phyloP scores from a whole-genome alignment of 1,139 yeast genomes.

The Sugiyamaella castrensis region DNA sequence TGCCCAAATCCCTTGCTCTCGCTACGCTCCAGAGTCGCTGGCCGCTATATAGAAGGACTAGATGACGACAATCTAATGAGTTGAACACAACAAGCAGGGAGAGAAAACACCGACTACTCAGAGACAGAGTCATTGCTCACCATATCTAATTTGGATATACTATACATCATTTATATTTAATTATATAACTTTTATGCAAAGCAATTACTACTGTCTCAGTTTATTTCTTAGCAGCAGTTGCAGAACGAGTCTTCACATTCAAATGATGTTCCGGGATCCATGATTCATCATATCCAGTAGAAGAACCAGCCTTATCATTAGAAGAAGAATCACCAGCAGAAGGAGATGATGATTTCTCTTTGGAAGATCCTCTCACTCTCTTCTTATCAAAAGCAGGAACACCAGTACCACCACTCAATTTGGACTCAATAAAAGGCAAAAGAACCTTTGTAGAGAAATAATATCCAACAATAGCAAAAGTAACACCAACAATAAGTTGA shows the following conservation, averaged over 20 bases:
- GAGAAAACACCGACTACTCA: too few species aligned
- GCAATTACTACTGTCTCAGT: background rate
- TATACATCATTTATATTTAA: too few species aligned
- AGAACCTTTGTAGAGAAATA: conserved; percentile 47
- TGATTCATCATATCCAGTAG: conserved; percentile 45
- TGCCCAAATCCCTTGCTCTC: conserved; percentile 5
- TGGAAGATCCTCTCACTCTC: background rate
- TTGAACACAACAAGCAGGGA: too few species aligned
- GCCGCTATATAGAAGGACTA: too few species aligned
- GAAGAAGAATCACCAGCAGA: conserved; percentile 31
- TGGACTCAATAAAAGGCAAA: conserved; percentile 40
- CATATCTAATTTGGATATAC: background rate
- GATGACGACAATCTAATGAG: too few species aligned
- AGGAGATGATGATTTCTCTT: conserved; percentile 17
- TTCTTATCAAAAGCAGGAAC: conserved; percentile 22
- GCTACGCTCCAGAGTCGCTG: background rate
- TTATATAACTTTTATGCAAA: background rate
- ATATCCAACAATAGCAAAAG: conserved; percentile 54
- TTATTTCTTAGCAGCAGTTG: conserved; percentile 33
- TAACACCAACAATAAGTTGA: conserved; percentile 51
- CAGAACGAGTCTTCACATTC: conserved; percentile 43
- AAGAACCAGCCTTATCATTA: conserved; percentile 36
- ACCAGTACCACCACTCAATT: conserved; percentile 25
- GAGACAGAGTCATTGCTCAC: too few species aligned
- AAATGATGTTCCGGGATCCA: conserved; percentile 56